A percentile compares a stretch with the other conserved stretches of the same genome.
Evolutionary conservation across 208 protist species (phyloP).

Genomic region (Naegleria gruberi): DNA sequence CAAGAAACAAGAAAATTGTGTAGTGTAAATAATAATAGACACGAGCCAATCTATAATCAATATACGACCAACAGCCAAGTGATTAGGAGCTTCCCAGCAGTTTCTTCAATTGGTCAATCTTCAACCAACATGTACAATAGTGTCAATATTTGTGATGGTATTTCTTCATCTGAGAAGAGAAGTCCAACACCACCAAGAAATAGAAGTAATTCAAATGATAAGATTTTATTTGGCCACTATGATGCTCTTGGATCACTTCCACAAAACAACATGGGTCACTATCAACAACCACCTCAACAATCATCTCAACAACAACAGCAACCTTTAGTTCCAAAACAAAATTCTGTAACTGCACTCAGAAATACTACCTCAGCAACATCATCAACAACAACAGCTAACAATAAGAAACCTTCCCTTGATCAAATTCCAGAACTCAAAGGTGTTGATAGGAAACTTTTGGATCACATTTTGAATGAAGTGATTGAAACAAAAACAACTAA

Average conservation of each 20-base stretch:
- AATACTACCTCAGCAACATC: background rate
- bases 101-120: background rate
- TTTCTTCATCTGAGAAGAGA: too few relatives aligned
- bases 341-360: background rate
- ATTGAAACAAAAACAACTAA: background rate
- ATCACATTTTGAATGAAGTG: slow-evolving; percentile 18
- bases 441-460: background rate
- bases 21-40: background rate
- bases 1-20: background rate
- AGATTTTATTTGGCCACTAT: too few relatives aligned
- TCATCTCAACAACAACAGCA: background rate
- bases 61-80: background rate
- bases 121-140: background rate
- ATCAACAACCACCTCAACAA: too few relatives aligned
- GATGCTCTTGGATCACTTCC: too few relatives aligned
- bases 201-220: too few relatives aligned
- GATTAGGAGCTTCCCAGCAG: background rate
- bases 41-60: background rate
- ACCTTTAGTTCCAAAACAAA: background rate
- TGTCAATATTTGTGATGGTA: background rate
- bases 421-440: slow-evolving; percentile 9
- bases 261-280: too few relatives aligned
- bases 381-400: background rate
- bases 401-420: background rate
- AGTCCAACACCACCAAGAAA: too few relatives aligned